Conservation (phyloP, 2,329 filamentous ascomycete genomes). For the Exophiala lecanii-corni region DNA sequence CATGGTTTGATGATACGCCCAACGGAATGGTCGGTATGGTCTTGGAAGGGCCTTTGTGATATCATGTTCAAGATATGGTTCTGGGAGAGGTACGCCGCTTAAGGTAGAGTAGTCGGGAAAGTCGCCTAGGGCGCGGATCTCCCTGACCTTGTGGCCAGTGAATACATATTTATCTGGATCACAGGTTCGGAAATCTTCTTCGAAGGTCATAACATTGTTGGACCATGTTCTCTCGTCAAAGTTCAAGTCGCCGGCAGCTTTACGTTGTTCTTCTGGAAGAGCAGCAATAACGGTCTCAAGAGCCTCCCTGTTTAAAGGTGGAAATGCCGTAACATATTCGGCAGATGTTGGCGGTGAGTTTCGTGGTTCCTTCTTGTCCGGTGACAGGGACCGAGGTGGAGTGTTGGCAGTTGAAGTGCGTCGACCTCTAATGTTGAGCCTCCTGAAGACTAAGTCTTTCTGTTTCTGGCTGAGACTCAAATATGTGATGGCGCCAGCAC, state of each 20-base stretch:
- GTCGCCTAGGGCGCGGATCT: constrained; percentile 65
- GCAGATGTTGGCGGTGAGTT: constrained; percentile 25
- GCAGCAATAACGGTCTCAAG: constrained; percentile 34
- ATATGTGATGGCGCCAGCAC: constrained; percentile 22
- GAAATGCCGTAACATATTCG: constrained; percentile 4
- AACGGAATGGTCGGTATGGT: constrained; percentile 76
- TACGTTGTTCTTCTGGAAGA: constrained; percentile 23
- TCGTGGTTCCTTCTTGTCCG: constrained; percentile 40
- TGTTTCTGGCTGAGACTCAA: constrained; percentile 30
- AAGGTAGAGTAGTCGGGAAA: constrained; percentile 76
- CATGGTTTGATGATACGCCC: constrained; percentile 89
- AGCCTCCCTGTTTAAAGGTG: constrained; percentile 31
- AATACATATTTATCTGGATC: constrained; percentile 50
- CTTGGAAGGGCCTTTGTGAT: constrained; percentile 64
- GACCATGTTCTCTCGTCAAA: constrained; percentile 33
- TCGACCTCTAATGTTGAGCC: constrained; percentile 37
- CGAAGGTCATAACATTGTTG: constrained; percentile 38
- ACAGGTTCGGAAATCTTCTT: constrained; percentile 36
- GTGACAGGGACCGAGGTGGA: constrained; percentile 51
- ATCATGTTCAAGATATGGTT: constrained; percentile 60
- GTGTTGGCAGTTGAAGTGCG: constrained; percentile 47
- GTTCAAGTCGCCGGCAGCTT: constrained; percentile 13
- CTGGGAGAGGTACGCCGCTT: constrained; percentile 68
- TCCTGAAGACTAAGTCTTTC: constrained; percentile 37
- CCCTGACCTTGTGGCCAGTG: constrained; percentile 65